Percentiles rank a stretch among this genome's conserved stretches.
Conservation (phyloP, 345 rosid species). For the Odontarrhena argentea region DNA sequence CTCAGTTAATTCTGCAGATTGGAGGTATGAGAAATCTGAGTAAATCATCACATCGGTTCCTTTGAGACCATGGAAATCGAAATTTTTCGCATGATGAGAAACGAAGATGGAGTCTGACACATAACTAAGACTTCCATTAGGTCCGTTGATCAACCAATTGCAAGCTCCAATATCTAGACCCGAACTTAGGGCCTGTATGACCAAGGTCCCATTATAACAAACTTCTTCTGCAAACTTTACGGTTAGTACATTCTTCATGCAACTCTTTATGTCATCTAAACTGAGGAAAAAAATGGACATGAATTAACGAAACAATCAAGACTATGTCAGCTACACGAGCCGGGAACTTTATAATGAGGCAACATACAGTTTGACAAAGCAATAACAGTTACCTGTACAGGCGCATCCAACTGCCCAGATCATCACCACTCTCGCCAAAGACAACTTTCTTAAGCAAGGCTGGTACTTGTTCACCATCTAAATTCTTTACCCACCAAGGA, state of each 20-base stretch:
- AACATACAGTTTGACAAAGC: background rate
- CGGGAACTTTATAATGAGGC: background rate
- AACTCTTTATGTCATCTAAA: conserved; percentile 68
- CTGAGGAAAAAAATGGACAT: conserved; percentile 41
- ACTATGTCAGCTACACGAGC: background rate
- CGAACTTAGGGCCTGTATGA: conserved; percentile 75
- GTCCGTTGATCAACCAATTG: conserved; percentile 73
- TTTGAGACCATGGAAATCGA: conserved; percentile 55
- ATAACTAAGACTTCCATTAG: conserved; percentile 53
- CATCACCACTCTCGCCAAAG: conserved; percentile 62
- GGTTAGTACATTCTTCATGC: conserved; percentile 60
- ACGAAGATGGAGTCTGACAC: conserved; percentile 60
- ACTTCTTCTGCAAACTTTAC: conserved; percentile 74
- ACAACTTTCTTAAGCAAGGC: conserved; percentile 51
- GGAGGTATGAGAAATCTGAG: conserved; percentile 59
- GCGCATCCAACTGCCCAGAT: conserved; percentile 83
- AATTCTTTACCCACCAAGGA: conserved; percentile 74
- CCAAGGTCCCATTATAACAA: conserved; percentile 73
- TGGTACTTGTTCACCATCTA: conserved; percentile 64
- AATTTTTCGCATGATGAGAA: conserved; percentile 61
- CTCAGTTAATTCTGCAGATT: conserved; percentile 43
- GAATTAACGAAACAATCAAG: conserved; percentile 11
- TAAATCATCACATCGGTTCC: conserved; percentile 61
- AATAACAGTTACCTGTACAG: conserved; percentile 64
- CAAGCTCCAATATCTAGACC: conserved; percentile 90